phyloP scores from a whole-genome alignment of 345 rosid genomes.

The Linum tenue region DNA sequence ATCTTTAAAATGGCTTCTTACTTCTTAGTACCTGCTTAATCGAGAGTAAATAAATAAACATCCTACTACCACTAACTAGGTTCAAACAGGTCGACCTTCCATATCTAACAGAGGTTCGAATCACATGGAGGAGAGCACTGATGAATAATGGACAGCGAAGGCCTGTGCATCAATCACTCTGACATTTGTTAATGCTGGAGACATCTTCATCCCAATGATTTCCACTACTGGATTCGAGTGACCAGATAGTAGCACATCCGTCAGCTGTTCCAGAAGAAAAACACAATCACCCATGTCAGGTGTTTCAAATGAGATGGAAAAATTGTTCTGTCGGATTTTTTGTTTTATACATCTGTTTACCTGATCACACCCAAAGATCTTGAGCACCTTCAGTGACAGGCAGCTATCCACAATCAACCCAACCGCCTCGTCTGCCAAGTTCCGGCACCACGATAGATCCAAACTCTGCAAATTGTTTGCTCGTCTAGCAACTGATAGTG shows the following conservation, averaged over 20 bases:
- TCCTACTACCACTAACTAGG: too few relatives aligned
- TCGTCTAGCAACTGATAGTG: conserved; percentile 50
- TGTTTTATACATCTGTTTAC: too few relatives aligned
- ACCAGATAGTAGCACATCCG: conserved; percentile 49
- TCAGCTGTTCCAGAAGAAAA: too few relatives aligned
- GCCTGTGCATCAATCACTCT: conserved; percentile 16
- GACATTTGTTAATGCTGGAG: conserved; percentile 35
- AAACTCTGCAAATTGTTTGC: conserved; percentile 41
- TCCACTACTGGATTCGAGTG: conserved; percentile 62
- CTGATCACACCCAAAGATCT: conserved; percentile 86
- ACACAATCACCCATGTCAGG: conserved; percentile 14
- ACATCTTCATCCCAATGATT: conserved; percentile 58
- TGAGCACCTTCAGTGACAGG: conserved; percentile 49
- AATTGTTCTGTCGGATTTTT: too few relatives aligned
- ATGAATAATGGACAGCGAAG: conserved; percentile 21
- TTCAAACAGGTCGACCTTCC: too few relatives aligned
- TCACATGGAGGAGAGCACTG: conserved; percentile 9
- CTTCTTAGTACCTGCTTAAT: too few relatives aligned
- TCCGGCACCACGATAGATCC: conserved; percentile 83
- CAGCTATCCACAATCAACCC: conserved; percentile 87
- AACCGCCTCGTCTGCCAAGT: conserved; percentile 49
- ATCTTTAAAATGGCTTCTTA: too few relatives aligned
- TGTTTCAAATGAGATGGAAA: too few relatives aligned
- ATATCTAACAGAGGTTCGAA: too few relatives aligned
- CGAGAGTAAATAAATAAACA: too few relatives aligned